phyloP scores from a whole-genome alignment of 371 early-diverging fungal species.

The Mortierella sp. region DNA sequence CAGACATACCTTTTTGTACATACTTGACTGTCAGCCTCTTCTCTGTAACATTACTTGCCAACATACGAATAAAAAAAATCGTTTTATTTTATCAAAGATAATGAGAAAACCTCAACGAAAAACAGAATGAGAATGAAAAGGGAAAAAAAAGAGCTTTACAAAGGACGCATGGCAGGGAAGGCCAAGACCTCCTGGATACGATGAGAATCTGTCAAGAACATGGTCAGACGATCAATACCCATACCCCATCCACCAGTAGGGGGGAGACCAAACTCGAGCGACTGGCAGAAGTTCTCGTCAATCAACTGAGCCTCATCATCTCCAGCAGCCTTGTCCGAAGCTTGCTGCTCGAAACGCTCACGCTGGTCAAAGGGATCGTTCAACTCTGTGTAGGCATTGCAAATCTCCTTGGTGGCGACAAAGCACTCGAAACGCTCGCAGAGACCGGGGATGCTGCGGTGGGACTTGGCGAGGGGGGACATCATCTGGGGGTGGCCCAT shows the following conservation, averaged over 20 bases:
- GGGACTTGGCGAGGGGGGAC: conserved; percentile 99
- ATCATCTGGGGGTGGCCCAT: conserved; percentile 99
- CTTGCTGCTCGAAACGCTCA: conserved; percentile 98
- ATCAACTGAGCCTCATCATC: conserved; percentile 99
- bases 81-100: not conserved
- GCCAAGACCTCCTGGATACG: conserved; percentile 99
- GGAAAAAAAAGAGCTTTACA: conserved; percentile 21
- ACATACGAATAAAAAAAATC: not conserved
- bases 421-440: conserved; percentile 99
- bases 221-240: conserved; percentile 98
- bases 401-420: conserved; percentile 99
- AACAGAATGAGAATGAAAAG: not conserved
- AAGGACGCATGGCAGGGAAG: conserved; percentile 95
- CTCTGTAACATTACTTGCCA: not conserved
- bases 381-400: conserved; percentile 99
- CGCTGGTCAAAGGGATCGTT: conserved; percentile 99
- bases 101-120: not conserved
- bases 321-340: conserved; percentile 97
- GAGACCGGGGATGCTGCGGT: conserved; percentile 91
- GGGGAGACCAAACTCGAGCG: conserved; percentile 99
- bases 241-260: conserved; percentile 99
- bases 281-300: conserved; percentile 98
- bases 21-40: too few relatives aligned
- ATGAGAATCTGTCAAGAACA: conserved; percentile 99
- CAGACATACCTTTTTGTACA: too few relatives aligned